These are phyloP conservation scores for Quercus rubra DNA, from an alignment of 306 rosid genomes.

Conservation along the genomic window DNA sequence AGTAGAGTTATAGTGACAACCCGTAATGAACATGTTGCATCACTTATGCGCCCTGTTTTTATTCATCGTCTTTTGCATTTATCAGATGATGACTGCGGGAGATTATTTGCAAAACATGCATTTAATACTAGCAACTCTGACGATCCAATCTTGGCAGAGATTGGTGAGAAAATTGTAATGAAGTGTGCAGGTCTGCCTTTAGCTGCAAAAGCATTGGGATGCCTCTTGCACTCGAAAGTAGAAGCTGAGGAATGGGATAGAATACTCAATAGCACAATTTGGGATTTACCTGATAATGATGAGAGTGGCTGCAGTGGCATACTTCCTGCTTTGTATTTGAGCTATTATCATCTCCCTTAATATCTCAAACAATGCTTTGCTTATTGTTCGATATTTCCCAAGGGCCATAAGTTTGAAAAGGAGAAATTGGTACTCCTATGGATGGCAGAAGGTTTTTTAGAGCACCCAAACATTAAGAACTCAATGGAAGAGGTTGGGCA, in stretches of 20 bases:
- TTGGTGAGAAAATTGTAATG: background rate
- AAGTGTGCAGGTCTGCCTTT: slow-evolving; percentile 34
- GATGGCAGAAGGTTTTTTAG: slow-evolving; percentile 31
- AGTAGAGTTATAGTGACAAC: slow-evolving; percentile 26
- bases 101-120: slow-evolving; percentile 19
- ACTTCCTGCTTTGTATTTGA: slow-evolving; percentile 16
- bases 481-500: slow-evolving; percentile 3
- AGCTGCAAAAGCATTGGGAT: slow-evolving; percentile 17
- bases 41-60: background rate
- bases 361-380: slow-evolving; percentile 19
- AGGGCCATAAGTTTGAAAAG: background rate
- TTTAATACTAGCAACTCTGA: background rate
- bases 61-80: background rate
- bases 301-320: background rate
- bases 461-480: background rate
- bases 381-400: slow-evolving; percentile 21
- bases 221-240: background rate
- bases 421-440: slow-evolving; percentile 5
- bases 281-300: background rate
- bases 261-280: slow-evolving; percentile 8
- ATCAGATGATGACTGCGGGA: background rate
- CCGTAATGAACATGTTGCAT: background rate
- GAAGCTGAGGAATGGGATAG: background rate
- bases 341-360: slow-evolving; percentile 22
- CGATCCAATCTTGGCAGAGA: background rate